Conservation (phyloP, 305 asterid species). For the Fraxinus paxiana region DNA sequence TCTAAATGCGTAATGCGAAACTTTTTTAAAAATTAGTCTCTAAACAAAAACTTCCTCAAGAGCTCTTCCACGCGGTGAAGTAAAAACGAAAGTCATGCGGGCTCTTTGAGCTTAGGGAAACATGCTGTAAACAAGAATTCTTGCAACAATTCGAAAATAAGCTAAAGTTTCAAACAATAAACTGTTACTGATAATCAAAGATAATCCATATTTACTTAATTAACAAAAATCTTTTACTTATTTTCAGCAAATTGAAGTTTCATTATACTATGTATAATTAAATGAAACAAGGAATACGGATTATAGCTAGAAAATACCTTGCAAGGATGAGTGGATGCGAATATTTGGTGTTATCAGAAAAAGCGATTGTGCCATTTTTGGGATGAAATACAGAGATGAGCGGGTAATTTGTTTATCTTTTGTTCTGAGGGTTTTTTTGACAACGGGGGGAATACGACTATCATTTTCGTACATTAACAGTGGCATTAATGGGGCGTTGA, state of each 20-base stretch:
- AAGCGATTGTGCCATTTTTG: constrained; percentile 34
- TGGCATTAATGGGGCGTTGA: background rate
- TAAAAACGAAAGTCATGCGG: too few species aligned
- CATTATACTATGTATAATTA: background rate
- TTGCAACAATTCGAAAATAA: background rate
- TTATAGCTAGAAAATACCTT: constrained; percentile 20
- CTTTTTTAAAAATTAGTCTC: too few species aligned
- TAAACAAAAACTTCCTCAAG: too few species aligned
- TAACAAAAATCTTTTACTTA: background rate
- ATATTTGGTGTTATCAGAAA: constrained; percentile 22
- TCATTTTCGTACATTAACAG: background rate
- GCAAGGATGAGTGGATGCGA: constrained; percentile 6
- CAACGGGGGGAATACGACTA: background rate
- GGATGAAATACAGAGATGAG: background rate
- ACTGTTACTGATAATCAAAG: background rate
- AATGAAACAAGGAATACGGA: background rate
- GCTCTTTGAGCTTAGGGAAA: background rate
- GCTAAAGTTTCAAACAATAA: background rate
- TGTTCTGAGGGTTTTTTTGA: background rate
- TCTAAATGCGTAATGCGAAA: too few species aligned
- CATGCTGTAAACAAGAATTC: background rate
- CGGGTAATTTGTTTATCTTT: background rate
- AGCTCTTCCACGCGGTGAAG: too few species aligned
- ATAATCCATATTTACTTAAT: background rate
- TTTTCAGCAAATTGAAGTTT: background rate